These are phyloP conservation scores for Styphnolobium japonicum DNA, from an alignment of 306 rosid genomes.

Conservation along the genomic window DNA sequence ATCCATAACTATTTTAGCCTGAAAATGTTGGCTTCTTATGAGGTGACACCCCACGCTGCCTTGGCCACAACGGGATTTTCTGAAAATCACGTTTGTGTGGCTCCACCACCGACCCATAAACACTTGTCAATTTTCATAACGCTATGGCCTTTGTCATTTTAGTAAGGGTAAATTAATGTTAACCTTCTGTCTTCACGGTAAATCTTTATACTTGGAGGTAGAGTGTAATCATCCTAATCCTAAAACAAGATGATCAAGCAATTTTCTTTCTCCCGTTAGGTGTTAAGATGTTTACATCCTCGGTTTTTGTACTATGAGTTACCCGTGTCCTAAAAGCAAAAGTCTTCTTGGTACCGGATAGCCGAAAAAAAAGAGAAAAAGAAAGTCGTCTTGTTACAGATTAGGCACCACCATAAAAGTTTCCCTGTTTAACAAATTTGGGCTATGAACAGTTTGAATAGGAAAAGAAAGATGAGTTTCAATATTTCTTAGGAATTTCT, in stretches of 20 bases:
- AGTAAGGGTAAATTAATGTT: too few species aligned
- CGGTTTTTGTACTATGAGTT: too few species aligned
- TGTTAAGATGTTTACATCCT: too few species aligned
- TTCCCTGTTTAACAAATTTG: not conserved
- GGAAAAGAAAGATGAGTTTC: not conserved
- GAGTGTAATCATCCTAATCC: not conserved
- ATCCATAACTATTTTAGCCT: not conserved
- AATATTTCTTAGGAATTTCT: not conserved
- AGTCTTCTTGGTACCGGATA: too few species aligned
- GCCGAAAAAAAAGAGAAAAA: too few species aligned
- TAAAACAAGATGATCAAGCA: not conserved
- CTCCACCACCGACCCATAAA: not conserved
- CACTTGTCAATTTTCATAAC: too few species aligned
- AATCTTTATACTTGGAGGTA: too few species aligned
- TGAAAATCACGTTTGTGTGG: conserved; percentile 16
- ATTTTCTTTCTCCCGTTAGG: not conserved
- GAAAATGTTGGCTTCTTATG: not conserved
- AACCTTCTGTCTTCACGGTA: not conserved
- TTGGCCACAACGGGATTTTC: not conserved
- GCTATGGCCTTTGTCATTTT: too few species aligned
- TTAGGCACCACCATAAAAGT: not conserved
- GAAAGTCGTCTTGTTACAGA: too few species aligned
- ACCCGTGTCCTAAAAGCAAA: too few species aligned
- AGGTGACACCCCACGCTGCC: conserved; percentile 23
- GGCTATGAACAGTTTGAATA: not conserved